Base-by-base conservation (phyloP, 768 basidiomycete species). In the Lentinus brumalis region DNA sequence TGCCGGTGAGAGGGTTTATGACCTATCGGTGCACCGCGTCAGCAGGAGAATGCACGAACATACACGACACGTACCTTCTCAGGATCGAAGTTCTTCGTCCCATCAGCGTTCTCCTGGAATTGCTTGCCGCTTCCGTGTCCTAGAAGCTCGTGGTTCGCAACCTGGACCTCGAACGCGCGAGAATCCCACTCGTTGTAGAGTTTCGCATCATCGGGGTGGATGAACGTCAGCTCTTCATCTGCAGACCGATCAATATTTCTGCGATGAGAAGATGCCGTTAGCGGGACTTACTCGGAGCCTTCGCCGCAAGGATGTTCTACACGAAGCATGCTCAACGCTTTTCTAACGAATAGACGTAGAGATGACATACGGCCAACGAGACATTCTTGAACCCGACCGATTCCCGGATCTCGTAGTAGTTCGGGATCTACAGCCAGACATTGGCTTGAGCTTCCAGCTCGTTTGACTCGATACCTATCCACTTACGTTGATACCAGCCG, bases 371-470 rank as follows among this genome's bases (percentile, higher is more conserved):
- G 1, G 88, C 85, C 30, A 94, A 81, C 0, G 89, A 91, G 41
- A 95, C 93, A 67, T 95, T 95, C 78, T 95, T 95, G 77, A 94
- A 95, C 0, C 94, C 94, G 39, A 80, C 79, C 3, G 85, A 81
- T 70, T 92, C 93, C 45, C 94, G 83, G 62, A 95, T 83, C 60
- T 92, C 85, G 67, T 92, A 94, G 67, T 94, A 93, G 67, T 92
- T 92, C 83, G 65, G 55, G 16, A 53, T 30, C 56, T 52, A 47
- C 16, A 31, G 14, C 12, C 26, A 11, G 7, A 47, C 18, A 6
- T 11, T 35, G 35, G 42, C 15, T 44, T 44, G 15, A 5, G 42
- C 18, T 44, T 44, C 42, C 15, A 6, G 42, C 15, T 15, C 35
- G 35, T 35, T 7, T 10, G 40, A 41, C 11, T 92, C 83, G 65